Conservation (phyloP, 1,139 yeast species). For the Hyphopichia buzzinii region DNA sequence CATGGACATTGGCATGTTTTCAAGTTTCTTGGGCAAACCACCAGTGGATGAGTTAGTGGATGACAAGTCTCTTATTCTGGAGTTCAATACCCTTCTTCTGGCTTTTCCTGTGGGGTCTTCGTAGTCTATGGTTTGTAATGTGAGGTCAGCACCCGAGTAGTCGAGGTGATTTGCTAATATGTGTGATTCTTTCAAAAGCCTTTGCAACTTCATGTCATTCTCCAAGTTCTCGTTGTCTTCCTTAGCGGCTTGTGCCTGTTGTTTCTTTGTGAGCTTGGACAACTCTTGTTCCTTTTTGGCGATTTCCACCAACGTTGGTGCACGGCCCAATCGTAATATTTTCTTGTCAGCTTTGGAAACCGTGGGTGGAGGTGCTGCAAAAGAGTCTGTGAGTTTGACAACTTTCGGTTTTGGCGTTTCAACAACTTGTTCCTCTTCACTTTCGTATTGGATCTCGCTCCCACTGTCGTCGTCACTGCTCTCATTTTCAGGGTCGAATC, state of each 20-base stretch:
- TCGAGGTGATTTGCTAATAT: slow-evolving; percentile 59
- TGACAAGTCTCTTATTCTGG: slow-evolving; percentile 59
- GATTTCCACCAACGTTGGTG: slow-evolving; percentile 39
- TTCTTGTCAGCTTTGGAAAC: slow-evolving; percentile 31
- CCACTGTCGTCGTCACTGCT: slow-evolving; percentile 12
- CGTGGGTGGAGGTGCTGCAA: slow-evolving; percentile 15
- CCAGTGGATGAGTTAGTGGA: slow-evolving; percentile 45
- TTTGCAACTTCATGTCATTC: slow-evolving; percentile 80
- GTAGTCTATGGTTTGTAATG: slow-evolving; percentile 62
- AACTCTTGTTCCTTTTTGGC: slow-evolving; percentile 22
- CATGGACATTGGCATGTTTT: slow-evolving; percentile 84
- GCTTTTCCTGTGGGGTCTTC: slow-evolving; percentile 81
- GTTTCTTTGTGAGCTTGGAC: slow-evolving; percentile 26
- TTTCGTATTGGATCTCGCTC: slow-evolving; percentile 5
- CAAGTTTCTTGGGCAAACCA: slow-evolving; percentile 47
- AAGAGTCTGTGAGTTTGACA: slow-evolving; percentile 27
- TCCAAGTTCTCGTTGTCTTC: slow-evolving; percentile 57
- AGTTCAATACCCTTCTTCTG: slow-evolving; percentile 68
- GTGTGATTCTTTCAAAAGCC: slow-evolving; percentile 83
- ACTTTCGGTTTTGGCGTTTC: slow-evolving; percentile 33
- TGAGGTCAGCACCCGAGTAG: slow-evolving; percentile 74
- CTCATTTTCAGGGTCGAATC: slow-evolving; percentile 9
- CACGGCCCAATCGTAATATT: slow-evolving; percentile 38
- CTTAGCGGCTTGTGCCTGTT: slow-evolving; percentile 22
- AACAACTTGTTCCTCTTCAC: slow-evolving; percentile 22